Percentiles rank a stretch among this genome's conserved stretches.
These are phyloP conservation scores for Diaporthe sp. DNA, from an alignment of 2,329 filamentous ascomycete species.

Conservation along the genomic window DNA sequence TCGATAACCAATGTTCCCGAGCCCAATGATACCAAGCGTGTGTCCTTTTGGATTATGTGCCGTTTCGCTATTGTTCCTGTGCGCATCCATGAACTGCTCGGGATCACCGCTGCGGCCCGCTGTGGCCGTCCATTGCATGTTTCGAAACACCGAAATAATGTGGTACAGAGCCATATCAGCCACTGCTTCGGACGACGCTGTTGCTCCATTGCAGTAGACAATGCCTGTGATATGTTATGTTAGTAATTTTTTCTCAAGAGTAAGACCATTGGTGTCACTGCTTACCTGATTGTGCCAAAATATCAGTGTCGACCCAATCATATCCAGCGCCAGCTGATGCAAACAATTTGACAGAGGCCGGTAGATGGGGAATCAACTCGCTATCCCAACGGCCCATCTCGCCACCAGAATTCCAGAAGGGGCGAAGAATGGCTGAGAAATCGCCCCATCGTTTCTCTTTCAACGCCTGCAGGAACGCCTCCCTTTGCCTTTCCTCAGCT, in stretches of 20 bases:
- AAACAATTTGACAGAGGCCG: constrained; percentile 63
- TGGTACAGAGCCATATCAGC: constrained; percentile 70
- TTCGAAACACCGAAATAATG: constrained; percentile 68
- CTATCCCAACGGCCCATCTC: constrained; percentile 73
- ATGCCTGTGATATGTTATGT: constrained; percentile 57
- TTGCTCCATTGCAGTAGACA: constrained; percentile 72
- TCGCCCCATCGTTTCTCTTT: constrained; percentile 52
- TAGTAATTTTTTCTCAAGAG: constrained; percentile 48
- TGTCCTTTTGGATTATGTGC: constrained; percentile 67
- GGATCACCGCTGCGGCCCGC: constrained; percentile 59
- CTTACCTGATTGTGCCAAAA: constrained; percentile 72
- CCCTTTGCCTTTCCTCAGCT: constrained; percentile 49
- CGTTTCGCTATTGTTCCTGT: constrained; percentile 60
- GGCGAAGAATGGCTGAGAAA: constrained; percentile 60
- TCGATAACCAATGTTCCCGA: constrained; percentile 64
- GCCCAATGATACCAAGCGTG: constrained; percentile 67
- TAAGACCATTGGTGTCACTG: constrained; percentile 52
- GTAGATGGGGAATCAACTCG: constrained; percentile 66
- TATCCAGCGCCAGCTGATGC: constrained; percentile 73
- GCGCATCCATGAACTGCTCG: constrained; percentile 60
- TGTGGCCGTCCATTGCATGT: constrained; percentile 63
- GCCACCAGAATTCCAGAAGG: constrained; percentile 72
- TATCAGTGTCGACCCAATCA: constrained; percentile 71
- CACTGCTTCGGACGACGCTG: constrained; percentile 70
- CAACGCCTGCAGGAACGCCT: constrained; percentile 49